Evolutionary conservation across 169 alveolate genomes (phyloP).

Genomic region (Toxoplasma gondii): DNA sequence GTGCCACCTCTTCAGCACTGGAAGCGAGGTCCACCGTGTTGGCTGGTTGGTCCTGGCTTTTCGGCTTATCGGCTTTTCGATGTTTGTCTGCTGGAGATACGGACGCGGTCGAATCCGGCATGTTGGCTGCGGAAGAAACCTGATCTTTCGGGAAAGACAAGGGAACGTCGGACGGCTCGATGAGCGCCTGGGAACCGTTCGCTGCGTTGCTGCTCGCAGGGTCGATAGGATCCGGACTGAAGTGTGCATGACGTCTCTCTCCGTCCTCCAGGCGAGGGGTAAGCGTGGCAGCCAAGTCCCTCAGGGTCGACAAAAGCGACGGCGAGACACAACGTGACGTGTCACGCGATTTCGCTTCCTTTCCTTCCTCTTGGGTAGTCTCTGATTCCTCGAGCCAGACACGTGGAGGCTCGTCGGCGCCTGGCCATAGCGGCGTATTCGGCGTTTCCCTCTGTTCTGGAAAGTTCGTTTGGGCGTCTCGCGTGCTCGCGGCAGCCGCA

Average conservation of each 20-base stretch:
- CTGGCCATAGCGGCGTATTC: background rate
- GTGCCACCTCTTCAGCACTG: too few relatives aligned
- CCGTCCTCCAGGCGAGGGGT: background rate
- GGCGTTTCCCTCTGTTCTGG: too few relatives aligned
- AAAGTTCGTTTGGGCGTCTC: too few relatives aligned
- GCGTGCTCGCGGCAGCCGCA: too few relatives aligned
- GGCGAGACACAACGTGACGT: background rate
- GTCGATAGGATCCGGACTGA: background rate
- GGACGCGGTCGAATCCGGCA: too few relatives aligned
- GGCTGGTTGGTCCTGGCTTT: too few relatives aligned
- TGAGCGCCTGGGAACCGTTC: background rate
- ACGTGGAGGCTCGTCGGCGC: background rate
- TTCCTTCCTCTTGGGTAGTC: background rate
- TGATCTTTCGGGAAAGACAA: too few relatives aligned
- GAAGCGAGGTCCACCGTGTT: too few relatives aligned
- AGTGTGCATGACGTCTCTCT: background rate
- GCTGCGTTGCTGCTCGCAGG: background rate
- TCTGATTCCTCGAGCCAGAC: background rate
- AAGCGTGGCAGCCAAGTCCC: background rate
- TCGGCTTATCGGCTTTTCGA: too few relatives aligned
- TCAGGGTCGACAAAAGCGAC: background rate
- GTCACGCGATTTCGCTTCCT: background rate
- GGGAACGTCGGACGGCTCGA: background rate
- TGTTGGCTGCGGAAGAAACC: too few relatives aligned
- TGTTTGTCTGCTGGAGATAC: too few relatives aligned